These are phyloP conservation scores for Hippophae gyantsensis DNA, from an alignment of 306 rosid species.

Conservation along the genomic window DNA sequence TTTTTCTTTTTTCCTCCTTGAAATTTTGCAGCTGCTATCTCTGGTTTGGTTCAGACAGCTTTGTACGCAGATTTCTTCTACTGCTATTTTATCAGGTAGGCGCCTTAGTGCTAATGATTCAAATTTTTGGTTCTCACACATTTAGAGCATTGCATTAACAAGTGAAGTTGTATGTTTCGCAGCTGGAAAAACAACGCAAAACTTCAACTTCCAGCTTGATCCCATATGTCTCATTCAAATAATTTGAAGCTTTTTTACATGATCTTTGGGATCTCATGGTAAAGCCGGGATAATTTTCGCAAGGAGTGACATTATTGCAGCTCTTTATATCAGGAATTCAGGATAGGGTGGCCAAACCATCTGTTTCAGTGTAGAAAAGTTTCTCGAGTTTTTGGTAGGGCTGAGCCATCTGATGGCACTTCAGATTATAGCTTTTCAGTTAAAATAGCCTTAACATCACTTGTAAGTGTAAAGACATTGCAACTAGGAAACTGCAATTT, in stretches of 20 bases:
- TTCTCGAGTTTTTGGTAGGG: neutral
- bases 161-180: conserved; percentile 25
- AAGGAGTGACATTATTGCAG: neutral
- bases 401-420: conserved; percentile 19
- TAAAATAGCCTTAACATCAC: conserved; percentile 1
- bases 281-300: conserved; percentile 1
- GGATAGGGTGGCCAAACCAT: conserved; percentile 8
- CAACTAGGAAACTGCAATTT: neutral
- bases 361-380: neutral
- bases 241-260: conserved; percentile 18
- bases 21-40: conserved; percentile 50
- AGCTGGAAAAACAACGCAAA: conserved; percentile 93
- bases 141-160: conserved; percentile 1
- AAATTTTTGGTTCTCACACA: neutral
- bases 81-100: conserved; percentile 80
- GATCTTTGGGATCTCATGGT: conserved; percentile 16
- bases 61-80: conserved; percentile 94
- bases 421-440: conserved; percentile 9
- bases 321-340: conserved; percentile 6
- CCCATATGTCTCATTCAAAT: conserved; percentile 16
- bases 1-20: neutral
- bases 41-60: conserved; percentile 91
- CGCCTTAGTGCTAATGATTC: conserved; percentile 4
- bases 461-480: conserved; percentile 24
- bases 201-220: conserved; percentile 81